Conservation (phyloP, 2,329 filamentous ascomycete species). For the Phialophora chinensis region DNA sequence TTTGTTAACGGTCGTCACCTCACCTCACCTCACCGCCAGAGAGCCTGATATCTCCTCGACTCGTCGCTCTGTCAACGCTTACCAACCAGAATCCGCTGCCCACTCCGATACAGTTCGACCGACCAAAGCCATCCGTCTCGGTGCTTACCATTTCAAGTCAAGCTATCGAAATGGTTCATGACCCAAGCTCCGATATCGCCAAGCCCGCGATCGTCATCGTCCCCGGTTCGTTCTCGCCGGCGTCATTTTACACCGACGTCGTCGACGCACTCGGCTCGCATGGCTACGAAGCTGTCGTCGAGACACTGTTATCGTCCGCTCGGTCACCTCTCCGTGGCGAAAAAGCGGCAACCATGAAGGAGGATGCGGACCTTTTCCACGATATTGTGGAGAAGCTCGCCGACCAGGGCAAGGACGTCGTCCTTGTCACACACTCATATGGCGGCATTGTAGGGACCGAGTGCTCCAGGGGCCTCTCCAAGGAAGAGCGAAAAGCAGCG, state of each 20-base stretch:
- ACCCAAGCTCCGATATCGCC: neutral
- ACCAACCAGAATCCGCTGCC: too few species aligned
- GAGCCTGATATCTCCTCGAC: too few species aligned
- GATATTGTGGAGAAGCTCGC: constrained; percentile 37
- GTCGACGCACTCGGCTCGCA: constrained; percentile 41
- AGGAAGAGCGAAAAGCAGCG: constrained; percentile 27
- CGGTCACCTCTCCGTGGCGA: constrained; percentile 8
- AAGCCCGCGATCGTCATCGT: constrained; percentile 47
- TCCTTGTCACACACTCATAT: constrained; percentile 46
- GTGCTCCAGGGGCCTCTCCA: constrained; percentile 42
- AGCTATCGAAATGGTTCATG: constrained; percentile 1
- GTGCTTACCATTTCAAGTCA: neutral
- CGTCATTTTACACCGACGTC: constrained; percentile 32
- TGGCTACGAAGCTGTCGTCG: constrained; percentile 43
- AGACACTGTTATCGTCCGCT: constrained; percentile 41
- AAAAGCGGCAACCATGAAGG: constrained; percentile 41
- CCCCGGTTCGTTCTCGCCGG: constrained; percentile 43
- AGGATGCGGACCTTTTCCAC: constrained; percentile 44
- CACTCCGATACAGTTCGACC: neutral
- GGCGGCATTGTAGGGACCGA: constrained; percentile 44
- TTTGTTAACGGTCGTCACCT: too few species aligned
- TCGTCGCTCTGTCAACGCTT: too few species aligned
- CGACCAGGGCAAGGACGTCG: constrained; percentile 41
- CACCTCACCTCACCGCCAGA: neutral
- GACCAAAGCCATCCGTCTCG: neutral